Base-by-base conservation (phyloP, 225 moss, liverwort and hornwort species). In the Marchantia paleacea region DNA sequence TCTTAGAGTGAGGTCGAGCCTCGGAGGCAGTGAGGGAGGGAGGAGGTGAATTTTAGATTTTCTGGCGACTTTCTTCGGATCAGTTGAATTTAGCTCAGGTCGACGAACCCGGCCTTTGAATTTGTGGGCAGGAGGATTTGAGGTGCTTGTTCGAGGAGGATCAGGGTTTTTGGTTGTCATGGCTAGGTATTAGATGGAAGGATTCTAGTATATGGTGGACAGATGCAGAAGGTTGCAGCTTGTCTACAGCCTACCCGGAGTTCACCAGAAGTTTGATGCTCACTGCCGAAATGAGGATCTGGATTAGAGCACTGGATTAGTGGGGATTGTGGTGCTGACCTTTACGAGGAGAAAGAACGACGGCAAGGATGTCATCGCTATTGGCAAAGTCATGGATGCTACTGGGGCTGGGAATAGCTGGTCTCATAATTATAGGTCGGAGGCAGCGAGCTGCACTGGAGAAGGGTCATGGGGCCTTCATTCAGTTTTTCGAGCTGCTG, bases 381-480 rank as follows among this genome's bases (percentile, higher is more conserved):
- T 50, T 91, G 86, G 93, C 88, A 22, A 93, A 89, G 78, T 92
- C 94, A 53, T 81, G 90, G 84, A 55, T 99, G 55, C 85, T 99
- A 13, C 67, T 99, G 68, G 94, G 99, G 85, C 87, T 99, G 57
- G 99, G 99, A 24, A 91, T 99, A 70, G 99, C 99, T 26, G 99
- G 99, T 6, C 82, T 86, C 60, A 90, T 95, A 81, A 83, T 95
- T 29, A 78, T 91, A 71, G 85, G 91, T 73, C 90, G 99, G 50
- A 88, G 87, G 58, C 87, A 89, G 20, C 86, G 87, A 86, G 72
- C 85, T 72, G 75, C 83, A 64, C 64, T 80, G 12, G 88, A 81
- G 83, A 95, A 99, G 85, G 89, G 93, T 70, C 85, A 94, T 52
- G 95, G 91, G 31, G 99, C 99, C 48, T 99, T 99, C 86, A 91